Percentiles rank a stretch among this genome's conserved stretches.
These are phyloP conservation scores for Chytridium lagenaria DNA, from an alignment of 371 early-diverging fungal species.

Conservation along the genomic window DNA sequence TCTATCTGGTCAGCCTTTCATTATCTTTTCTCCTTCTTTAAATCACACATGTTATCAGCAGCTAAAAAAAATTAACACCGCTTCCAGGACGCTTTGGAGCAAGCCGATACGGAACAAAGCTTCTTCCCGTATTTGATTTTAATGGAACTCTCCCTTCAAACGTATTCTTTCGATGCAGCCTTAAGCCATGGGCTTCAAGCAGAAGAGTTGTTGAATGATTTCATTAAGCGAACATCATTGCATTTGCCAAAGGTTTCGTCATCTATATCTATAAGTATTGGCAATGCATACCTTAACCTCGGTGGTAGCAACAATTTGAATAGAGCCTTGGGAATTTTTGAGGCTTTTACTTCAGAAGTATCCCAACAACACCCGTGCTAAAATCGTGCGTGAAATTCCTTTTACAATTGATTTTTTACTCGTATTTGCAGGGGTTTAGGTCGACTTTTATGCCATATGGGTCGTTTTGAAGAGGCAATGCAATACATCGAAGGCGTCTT, in stretches of 20 bases:
- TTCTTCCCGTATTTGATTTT: conserved; percentile 8
- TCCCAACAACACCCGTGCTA: neutral
- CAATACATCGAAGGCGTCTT: conserved; percentile 59
- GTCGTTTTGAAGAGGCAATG: conserved; percentile 61
- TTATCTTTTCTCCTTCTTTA: neutral
- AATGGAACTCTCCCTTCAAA: conserved; percentile 4
- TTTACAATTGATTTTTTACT: too few relatives aligned
- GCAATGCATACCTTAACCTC: conserved; percentile 12
- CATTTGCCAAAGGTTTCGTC: neutral
- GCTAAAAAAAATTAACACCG: too few relatives aligned
- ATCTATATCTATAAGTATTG: neutral
- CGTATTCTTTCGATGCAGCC: neutral
- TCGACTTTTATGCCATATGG: conserved; percentile 36
- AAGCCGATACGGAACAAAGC: neutral
- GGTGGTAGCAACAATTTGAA: neutral
- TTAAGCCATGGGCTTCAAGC: neutral
- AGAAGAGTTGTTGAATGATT: neutral
- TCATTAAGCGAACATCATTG: neutral
- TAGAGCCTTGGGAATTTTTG: neutral
- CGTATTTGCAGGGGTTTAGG: conserved; percentile 48
- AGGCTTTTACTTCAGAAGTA: neutral
- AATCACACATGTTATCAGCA: too few relatives aligned
- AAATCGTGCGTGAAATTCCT: neutral
- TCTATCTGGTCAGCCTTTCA: neutral
- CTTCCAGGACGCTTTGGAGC: neutral